Percentiles rank a stretch among this genome's conserved stretches.
Evolutionary conservation across 176 grass and related monocot species (phyloP).

Genomic region (Oryza officinalis): DNA sequence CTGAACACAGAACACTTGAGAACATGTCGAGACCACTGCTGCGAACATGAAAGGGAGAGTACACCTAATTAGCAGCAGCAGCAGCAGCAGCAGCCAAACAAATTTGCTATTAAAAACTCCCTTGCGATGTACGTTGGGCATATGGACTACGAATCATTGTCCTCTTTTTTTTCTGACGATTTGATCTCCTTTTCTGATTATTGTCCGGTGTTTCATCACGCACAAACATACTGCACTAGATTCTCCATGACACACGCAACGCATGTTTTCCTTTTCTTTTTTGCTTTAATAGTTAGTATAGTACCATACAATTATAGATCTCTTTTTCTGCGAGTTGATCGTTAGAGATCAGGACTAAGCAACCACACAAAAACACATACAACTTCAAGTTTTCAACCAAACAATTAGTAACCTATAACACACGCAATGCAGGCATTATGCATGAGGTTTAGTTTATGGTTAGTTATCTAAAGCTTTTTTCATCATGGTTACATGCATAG

Average conservation of each 20-base stretch:
- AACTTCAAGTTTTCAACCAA: not conserved
- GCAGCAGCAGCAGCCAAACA: not conserved
- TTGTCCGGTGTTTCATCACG: not conserved
- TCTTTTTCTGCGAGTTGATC: no score
- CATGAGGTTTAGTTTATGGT: not conserved
- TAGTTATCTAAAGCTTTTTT: not conserved
- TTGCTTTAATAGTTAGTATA: not conserved
- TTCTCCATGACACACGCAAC: not conserved
- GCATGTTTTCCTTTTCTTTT: not conserved
- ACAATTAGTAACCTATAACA: not conserved
- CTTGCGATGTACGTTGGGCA: constrained; percentile 1
- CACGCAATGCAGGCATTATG: not conserved
- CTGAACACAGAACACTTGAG: no score
- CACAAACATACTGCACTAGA: not conserved
- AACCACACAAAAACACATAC: not conserved
- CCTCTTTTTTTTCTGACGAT: no score
- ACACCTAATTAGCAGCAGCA: not conserved
- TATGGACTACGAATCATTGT: not conserved
- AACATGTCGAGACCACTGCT: not conserved
- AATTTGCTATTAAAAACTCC: not conserved
- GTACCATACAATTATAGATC: no score
- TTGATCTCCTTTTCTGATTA: not conserved
- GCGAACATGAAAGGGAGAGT: constrained; percentile 4
- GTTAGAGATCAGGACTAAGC: not conserved
- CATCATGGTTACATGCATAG: not conserved